A percentile compares a stretch with the other conserved stretches of the same genome.
phyloP scores from a whole-genome alignment of 768 basidiomycete genomes.

The Xanthoconium purpureum region DNA sequence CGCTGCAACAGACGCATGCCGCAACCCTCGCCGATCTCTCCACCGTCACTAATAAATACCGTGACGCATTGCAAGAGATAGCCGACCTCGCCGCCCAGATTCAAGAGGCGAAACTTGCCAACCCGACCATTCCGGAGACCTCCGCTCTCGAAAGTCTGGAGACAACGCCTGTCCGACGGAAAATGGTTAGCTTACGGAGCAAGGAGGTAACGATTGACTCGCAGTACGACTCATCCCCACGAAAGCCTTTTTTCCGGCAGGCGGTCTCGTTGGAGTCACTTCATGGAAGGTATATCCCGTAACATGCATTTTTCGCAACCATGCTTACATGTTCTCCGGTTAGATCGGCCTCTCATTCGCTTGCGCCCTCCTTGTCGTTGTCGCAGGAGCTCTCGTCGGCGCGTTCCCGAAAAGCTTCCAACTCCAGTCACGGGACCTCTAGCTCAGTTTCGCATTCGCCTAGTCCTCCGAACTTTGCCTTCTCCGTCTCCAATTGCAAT shows the following conservation, averaged over 20 bases:
- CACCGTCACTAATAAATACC: constrained; percentile 76
- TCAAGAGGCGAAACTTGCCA: constrained; percentile 76
- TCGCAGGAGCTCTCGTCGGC: constrained; percentile 95
- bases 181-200: constrained; percentile 47
- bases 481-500: constrained; percentile 47
- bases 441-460: constrained; percentile 62
- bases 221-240: constrained; percentile 48
- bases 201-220: constrained; percentile 47
- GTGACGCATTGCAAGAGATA: constrained; percentile 86
- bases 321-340: constrained; percentile 12
- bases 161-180: constrained; percentile 45
- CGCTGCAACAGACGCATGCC: constrained; percentile 79
- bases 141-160: constrained; percentile 43
- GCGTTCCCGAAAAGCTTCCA: constrained; percentile 80
- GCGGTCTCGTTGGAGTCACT: constrained; percentile 86
- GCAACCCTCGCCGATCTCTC: constrained; percentile 79
- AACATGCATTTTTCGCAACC: not conserved
- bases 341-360: constrained; percentile 90
- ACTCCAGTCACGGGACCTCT: constrained; percentile 72
- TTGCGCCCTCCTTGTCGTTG: constrained; percentile 92
- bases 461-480: constrained; percentile 54
- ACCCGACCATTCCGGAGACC: constrained; percentile 42
- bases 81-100: constrained; percentile 91
- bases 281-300: constrained; percentile 65
- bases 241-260: constrained; percentile 83